Evolutionary conservation across 768 basidiomycete genomes (phyloP), one percentile per base, ranked within the genome.

Genomic region (Cyclocybe aegerita): DNA sequence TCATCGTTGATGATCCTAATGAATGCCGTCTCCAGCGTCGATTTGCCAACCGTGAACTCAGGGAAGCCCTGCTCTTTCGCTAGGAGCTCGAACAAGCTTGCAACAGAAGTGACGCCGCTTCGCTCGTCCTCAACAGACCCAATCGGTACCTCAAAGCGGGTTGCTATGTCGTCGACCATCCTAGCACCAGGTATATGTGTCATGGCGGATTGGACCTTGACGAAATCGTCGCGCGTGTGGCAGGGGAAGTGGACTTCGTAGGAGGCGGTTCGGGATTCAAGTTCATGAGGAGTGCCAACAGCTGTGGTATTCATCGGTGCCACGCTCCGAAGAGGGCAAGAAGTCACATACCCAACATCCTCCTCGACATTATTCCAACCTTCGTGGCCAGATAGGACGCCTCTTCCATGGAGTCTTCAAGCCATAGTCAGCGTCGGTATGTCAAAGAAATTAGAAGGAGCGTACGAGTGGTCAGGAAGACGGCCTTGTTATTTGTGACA

Each of bases 401-500:
- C 39, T 64, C 63, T 52, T 64, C 63, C 60, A 64, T 64, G 6
- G 63, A 64, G 46, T 64, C 63, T 55, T 81, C 9, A 16, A 49
- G 4, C n/a, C 30, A 11, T 12, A 30, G 35, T 48, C 10, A 45
- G 30, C 9, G 11, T 14, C 2, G 9, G 7, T 59, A 12, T 11
- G 14, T 41, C 11, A 4, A 38, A 9, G 30, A n/a, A 32, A 41
- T 46, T 46, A 2, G 14, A 10, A 14, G 9, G 15, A 32, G 73
- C 81, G 47, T 50, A 85, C 85, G 85, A 2, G 86, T 88, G 1
- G 86, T 88, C 43, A 89, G 81, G 33, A 88, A 72, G 4, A 88
- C 78, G 2, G 85, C 83, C 60, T 90, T 89, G 12, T 83, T 85
- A 0, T 72, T 68, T 0, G 83, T 78, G 1, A 86, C 82, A 29